Evolutionary conservation across 2,329 filamentous ascomycete genomes (phyloP), one percentile per base, ranked within the genome.

Genomic region (Thelonectria blattea): DNA sequence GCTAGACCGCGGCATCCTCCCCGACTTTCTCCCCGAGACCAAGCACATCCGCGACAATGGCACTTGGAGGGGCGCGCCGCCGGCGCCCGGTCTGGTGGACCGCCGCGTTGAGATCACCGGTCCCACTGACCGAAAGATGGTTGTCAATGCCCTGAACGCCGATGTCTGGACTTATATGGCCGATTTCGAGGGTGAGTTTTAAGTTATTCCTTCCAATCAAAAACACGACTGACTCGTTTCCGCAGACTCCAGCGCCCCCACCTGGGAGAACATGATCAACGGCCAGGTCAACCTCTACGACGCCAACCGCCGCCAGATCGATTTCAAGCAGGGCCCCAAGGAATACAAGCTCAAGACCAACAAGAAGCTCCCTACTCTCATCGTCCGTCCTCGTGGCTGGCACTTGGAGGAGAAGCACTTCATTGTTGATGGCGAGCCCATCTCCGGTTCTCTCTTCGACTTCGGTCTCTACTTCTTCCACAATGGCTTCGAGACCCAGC

Each of bases 151-250:
- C 10, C 75, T 98, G 75, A 99, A 98, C 79, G 90, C 94, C 47
- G 87, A 98, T 73, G 95, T 98, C 22, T 98, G 91, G 90, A 98
- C 94, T 58, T 99, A 98, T 74, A 99, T 99, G 95, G 95, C 95
- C 49, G 95, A 99, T 79, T 96, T 99, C 69, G 95, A 99, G 81
- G 94, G 93, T 95, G 78, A 72, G 85, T 76, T 55, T 43, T 58
- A 24, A n/a, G 46, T 51, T 47, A 11, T 20, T 56, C 14, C 17
- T 55, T 17, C 50, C 14, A 42, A 18, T 50, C 49, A 62, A 45
- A 39, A 61, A 71, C 39, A 54, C 61, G n/a, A 46, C 61, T 65
- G 59, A 69, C 55, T 58, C 51, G 51, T 18, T 17, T 14, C 15
- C 24, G 32, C 71, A 97, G 93, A 98, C 78, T 97, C 95, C 7